A percentile compares a stretch with the other conserved stretches of the same genome.
These are phyloP conservation scores for Sporisorium exsertum DNA, from an alignment of 1,284 basidiomycete species.

Conservation along the genomic window DNA sequence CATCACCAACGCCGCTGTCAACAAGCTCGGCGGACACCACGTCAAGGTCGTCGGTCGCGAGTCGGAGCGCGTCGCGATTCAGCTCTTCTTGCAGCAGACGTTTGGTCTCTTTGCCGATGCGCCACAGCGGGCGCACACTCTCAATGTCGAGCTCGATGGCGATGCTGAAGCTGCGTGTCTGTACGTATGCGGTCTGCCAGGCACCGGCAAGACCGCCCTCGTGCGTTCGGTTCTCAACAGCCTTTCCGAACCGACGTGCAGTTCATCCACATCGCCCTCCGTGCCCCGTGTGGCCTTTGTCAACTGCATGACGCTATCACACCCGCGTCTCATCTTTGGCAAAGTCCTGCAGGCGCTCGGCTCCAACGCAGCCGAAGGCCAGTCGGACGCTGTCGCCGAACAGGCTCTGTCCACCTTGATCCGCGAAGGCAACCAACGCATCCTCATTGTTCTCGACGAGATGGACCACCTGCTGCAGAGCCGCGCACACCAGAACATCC, in stretches of 20 bases:
- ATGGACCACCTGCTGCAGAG: conserved; percentile 70
- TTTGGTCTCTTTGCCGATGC: conserved; percentile 53
- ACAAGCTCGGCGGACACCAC: conserved; percentile 37
- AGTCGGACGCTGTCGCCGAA: conserved; percentile 42
- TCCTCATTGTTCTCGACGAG: conserved; percentile 71
- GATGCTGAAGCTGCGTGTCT: conserved; percentile 58
- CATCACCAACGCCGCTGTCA: conserved; percentile 29
- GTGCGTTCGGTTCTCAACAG: conserved; percentile 67
- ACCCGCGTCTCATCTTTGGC: conserved; percentile 63
- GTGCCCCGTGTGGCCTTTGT: conserved; percentile 63
- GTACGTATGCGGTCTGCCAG: conserved; percentile 71
- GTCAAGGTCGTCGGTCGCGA: conserved; percentile 67
- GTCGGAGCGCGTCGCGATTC: conserved; percentile 60
- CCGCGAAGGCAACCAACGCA: conserved; percentile 42
- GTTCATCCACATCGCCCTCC: not conserved
- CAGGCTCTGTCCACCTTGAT: conserved; percentile 30
- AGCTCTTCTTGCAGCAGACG: conserved; percentile 61
- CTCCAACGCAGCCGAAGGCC: conserved; percentile 43
- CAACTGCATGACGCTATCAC: conserved; percentile 70
- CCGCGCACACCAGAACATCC: conserved; percentile 65
- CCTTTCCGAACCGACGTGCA: conserved; percentile 22
- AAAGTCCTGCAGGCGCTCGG: conserved; percentile 56
- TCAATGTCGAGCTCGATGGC: conserved; percentile 53
- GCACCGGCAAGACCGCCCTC: conserved; percentile 71
- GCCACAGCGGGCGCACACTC: conserved; percentile 14